Base-by-base conservation (phyloP, 345 rosid genomes). In the Fremontodendron californicum region DNA sequence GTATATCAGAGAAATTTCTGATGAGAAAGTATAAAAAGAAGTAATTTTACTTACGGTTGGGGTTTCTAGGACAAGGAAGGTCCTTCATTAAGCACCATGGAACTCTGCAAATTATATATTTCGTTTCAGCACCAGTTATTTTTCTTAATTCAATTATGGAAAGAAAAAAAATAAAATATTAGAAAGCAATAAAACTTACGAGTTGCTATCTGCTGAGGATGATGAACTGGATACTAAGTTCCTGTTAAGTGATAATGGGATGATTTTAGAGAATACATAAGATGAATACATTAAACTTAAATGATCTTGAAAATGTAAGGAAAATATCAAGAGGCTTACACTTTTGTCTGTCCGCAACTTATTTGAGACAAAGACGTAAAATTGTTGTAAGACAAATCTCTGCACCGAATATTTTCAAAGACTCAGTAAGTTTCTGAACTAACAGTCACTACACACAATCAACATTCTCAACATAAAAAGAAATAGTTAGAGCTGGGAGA, bases 361-460 rank as follows among this genome's bases (percentile, higher is more conserved):
- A 5, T 0, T 21, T 55, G 2, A 76, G 87, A 54, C 71, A 89
- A 49, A 33, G 82, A 80, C 0, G 92, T 87, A 80, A 95, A 95
- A 75, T 85, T 95, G 89, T 95, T 95, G 79, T 90, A 89, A 57
- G 99, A 95, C 72, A 93, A 80, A 83, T 95, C 99, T 3, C 99
- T 93, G 90, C 65, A 79, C 79, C 35, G 43, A 76, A n/a, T 39
- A 37, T 29, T 55, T 5, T n/a, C 74, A 51, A 48, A 39, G 63
- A 27, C 74, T 31, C 4, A 29, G 42, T 21, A 21, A 40, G 21
- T 63, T 33, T 37, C 9, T 35, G 27, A 64, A 37, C 69, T 37
- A 65, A 21, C 18, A 39, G 29, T 43, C 37, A 43, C 13, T 45
- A 13, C 18, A 13, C 3, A 40, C 48, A 65, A 45, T 45, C 73